Evolutionary conservation across 1,284 basidiomycete species (phyloP), one percentile per base, ranked within the genome.

Genomic region (Phenoliferia sp.): DNA sequence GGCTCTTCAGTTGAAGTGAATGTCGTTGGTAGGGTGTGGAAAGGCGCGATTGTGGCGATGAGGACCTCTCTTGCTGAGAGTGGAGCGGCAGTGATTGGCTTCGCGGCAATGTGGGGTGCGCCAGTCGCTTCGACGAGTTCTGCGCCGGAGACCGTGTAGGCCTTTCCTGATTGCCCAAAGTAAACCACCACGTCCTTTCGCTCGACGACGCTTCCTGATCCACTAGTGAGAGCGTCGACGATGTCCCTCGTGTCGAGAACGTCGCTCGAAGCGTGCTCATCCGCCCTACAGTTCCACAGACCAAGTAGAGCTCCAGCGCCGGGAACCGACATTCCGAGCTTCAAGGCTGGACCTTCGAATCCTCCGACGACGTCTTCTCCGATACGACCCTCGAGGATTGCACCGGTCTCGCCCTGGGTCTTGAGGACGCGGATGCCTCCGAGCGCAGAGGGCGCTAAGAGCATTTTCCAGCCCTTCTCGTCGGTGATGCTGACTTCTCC

Each of bases 261-360:
- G 1, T 17, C 54, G 3, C 26, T 19, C 26, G 66, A 63, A 0
- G 2, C 19, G 5, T 16, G 35, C 2, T 48, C 63, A 3, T 52
- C 64, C 7, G 34, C 28, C 7, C 70, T 56, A 32, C 59, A 62
- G 48, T 73, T 74, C 73, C 74, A 74, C 22, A 69, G 2, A 26
- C 73, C 70, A 15, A 75, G 16, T 10, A 68, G 58, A 4, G 67
- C 69, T 3, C 70, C 73, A 10, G 67, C 68, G 15, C 26, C 31
- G 1, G 31, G 34, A 7, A 68, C 36, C 2, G 63, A 32, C 22
- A 73, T 36, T 1, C 65, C 71, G 16, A 74, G 32, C 34, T 65
- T 66, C 15, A 74, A 59, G 28, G 66, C 66, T 28, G 44, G n/a
- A 7, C 61, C 55, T 26, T 62, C 60, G 17, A 63, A 63, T 12